These are phyloP conservation scores for Ananas comosus DNA, from an alignment of 176 grass and related monocot genomes.

Conservation along the genomic window DNA sequence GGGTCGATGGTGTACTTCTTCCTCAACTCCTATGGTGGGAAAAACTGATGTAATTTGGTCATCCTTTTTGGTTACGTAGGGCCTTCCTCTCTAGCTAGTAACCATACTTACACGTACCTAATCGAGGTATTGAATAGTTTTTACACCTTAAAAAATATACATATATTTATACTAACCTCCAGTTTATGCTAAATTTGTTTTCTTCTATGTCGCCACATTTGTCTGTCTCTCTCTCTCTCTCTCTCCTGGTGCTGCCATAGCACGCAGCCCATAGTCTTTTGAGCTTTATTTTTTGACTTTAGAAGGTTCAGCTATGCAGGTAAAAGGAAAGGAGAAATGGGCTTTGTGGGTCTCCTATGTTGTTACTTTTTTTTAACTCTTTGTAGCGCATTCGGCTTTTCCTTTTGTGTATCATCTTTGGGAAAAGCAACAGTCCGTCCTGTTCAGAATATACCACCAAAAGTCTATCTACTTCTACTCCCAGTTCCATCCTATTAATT, in stretches of 20 bases:
- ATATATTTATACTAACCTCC: too few species aligned
- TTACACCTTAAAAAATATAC: too few species aligned
- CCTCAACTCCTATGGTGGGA: background rate
- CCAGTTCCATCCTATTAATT: too few species aligned
- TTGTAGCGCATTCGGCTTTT: background rate
- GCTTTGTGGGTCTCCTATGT: constrained; percentile 5
- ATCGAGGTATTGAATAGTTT: too few species aligned
- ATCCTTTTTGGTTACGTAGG: background rate
- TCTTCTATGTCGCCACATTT: background rate
- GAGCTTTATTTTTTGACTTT: background rate
- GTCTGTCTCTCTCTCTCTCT: background rate
- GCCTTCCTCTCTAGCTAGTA: background rate
- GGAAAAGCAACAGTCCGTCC: background rate
- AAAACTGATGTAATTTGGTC: background rate
- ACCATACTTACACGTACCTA: too few species aligned
- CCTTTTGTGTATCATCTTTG: background rate
- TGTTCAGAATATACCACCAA: too few species aligned
- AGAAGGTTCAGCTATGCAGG: constrained; percentile 14
- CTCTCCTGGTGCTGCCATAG: background rate
- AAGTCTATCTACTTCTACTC: too few species aligned
- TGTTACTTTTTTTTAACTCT: constrained; percentile 1
- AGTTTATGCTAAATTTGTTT: background rate
- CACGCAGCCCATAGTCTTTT: background rate
- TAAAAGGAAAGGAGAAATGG: background rate
- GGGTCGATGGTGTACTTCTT: background rate